Evolutionary conservation across 2,329 filamentous ascomycete species (phyloP).

Genomic region (Colletotrichum scovillei): DNA sequence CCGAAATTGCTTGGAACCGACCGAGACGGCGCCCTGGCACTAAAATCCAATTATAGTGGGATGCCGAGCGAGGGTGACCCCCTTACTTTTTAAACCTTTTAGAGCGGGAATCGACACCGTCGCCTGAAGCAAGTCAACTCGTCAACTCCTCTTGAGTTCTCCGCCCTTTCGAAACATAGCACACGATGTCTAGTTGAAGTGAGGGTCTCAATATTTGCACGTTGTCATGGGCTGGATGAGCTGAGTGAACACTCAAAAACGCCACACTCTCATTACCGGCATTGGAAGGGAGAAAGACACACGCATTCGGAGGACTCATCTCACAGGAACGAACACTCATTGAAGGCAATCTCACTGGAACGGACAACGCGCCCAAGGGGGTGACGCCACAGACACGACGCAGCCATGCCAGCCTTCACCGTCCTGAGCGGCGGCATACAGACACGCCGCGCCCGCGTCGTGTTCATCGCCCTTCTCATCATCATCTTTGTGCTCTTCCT

Average conservation of each 20-base stretch:
- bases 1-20: background rate
- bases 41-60: background rate
- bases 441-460: slow-evolving; percentile 20
- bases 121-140: background rate
- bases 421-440: slow-evolving; percentile 8
- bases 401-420: slow-evolving; percentile 27
- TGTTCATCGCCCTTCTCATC: slow-evolving; percentile 15
- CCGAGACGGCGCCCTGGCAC: slow-evolving; percentile 5
- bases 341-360: background rate
- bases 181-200: background rate
- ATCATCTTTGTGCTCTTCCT: slow-evolving; percentile 20
- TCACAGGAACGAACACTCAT: background rate
- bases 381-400: background rate
- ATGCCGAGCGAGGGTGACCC: background rate
- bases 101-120: background rate
- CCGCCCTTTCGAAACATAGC: background rate
- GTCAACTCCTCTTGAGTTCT: too few species aligned
- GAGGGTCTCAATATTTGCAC: background rate
- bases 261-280: background rate
- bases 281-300: background rate
- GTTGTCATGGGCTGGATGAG: background rate
- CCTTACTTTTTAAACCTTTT: background rate
- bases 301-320: background rate
- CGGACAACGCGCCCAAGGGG: background rate
- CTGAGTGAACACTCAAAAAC: background rate